Base-by-base conservation (phyloP, 371 early-diverging fungal genomes). In the Mucor indicus region DNA sequence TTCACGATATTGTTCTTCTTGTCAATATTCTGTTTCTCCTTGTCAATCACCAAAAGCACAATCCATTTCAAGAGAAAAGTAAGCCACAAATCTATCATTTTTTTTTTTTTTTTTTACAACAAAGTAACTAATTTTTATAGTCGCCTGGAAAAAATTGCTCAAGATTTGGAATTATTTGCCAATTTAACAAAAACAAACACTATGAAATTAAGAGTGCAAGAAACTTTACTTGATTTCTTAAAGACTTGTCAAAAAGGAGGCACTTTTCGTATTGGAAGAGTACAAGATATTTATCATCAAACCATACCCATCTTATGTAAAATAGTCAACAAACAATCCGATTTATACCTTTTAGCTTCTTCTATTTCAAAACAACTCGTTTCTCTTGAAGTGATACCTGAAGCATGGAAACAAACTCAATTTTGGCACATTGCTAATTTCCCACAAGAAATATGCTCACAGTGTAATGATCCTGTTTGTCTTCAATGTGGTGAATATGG, bases 321-420 rank as follows among this genome's bases (percentile, higher is more conserved):
- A 22, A 53, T 59, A 4, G 39, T 57, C 6, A 44, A 12, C 21
- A 55, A 57, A 27, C 53, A 58, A 44, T 17, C 53, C 1, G 24
- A 41, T 8, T 4, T 57, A 1, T 66, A 66, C 22, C 8, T 27
- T 7, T 22, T 21, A 11, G 57, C 65, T 8, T 47, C 75, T 1
- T n/a, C 22, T 43, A 70, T 65, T 30, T 77, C 62, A 38, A 75
- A 48, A 17, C 83, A 48, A 50, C 54, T 62, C 24, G 68, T 79
- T 3, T 57, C 82, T 11, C 50, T 86, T 19, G 87, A 87, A 43
- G 48, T 65, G 5, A 59, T 78, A 36, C 80, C 83, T 0, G 86
- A 82, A 38, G 62, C 72, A 23, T 87, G 87, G 87, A 86, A 81
- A 55, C 81, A 83, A 38, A 68, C 81, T 19, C 87, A 87, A 43